Base-by-base conservation (phyloP, 768 basidiomycete species). In the Xerocomellus dryophilus region DNA sequence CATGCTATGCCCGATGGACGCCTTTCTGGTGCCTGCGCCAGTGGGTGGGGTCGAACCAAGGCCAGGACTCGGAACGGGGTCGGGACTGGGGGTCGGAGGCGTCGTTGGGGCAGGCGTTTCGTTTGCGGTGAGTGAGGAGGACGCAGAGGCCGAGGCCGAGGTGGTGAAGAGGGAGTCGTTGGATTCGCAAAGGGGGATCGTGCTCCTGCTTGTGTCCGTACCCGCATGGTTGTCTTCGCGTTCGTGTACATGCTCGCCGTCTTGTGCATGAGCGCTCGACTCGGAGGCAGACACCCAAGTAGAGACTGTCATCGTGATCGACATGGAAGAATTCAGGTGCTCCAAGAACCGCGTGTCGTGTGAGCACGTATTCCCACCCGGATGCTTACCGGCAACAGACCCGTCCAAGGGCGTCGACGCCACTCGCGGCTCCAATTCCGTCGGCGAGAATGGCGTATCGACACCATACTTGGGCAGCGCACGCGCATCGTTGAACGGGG, bases 151-250 rank as follows among this genome's bases (percentile, higher is more conserved):
- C 7, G 57, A 59, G 2, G 50, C 38, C 12, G 66, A 68, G 4
- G 66, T 51, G 35, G 65, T 57, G 43, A 71, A 71, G 14, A 69
- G 62, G 10, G 67, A 67, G 35, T 68, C 66, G 27, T 58, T 67
- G 36, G 65, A 71, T 43, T 71, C 67, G 0, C 35, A 59, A 17
- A 57, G 38, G 18, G 65, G 54, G 5, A 65, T 56, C 3, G 48
- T 54, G 43, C 48, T 21, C 0, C 50, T 48, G 21, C 39, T 43
- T 15, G 42, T 39, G 43, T 48, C 43, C 18, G 43, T 17, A 5
- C 40, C 49, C 15, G 6, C 20, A 14, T 38, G 27, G 14, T 14
- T n/a, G n/a, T 18, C 5, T 12, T 54, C 50, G 7, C 21, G 41
- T 1, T 45, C 39, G 17, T 32, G 11, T 8, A n/a, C 36, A 38